Conservation (phyloP, 2,329 filamentous ascomycete genomes). For the Fusarium sp. region DNA sequence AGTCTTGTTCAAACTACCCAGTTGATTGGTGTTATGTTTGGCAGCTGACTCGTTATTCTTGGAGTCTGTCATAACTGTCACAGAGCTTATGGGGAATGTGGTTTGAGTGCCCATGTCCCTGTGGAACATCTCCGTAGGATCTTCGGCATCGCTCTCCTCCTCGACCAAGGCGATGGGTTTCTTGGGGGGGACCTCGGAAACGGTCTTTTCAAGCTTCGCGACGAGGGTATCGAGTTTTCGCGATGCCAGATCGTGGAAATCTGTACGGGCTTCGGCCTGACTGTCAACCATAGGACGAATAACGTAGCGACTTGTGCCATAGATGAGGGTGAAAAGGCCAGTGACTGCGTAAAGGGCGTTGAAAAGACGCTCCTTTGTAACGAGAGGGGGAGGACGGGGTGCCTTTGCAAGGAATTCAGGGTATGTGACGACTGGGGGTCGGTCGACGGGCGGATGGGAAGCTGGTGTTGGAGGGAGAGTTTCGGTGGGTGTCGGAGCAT, state of each 20-base stretch:
- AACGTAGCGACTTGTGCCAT: constrained; percentile 75
- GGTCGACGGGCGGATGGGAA: constrained; percentile 49
- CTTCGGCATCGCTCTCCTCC: constrained; percentile 58
- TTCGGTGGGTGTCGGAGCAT: constrained; percentile 25
- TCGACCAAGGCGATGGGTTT: constrained; percentile 40
- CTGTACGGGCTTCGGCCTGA: constrained; percentile 60
- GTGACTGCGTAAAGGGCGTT: constrained; percentile 67
- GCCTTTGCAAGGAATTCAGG: constrained; percentile 72
- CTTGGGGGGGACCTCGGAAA: constrained; percentile 66
- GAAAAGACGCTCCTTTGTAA: constrained; percentile 66
- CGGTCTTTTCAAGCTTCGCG: constrained; percentile 61
- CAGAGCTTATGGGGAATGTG: constrained; percentile 48
- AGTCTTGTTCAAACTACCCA: constrained; percentile 54
- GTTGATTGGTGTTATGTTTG: constrained; percentile 52
- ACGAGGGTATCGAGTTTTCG: constrained; percentile 57
- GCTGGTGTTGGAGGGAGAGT: constrained; percentile 38
- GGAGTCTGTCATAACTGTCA: constrained; percentile 14
- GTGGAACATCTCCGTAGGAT: constrained; percentile 82
- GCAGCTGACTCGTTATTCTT: constrained; percentile 39
- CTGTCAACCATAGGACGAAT: constrained; percentile 67
- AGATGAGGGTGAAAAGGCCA: constrained; percentile 68
- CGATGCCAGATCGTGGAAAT: constrained; percentile 60
- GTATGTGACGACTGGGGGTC: constrained; percentile 71
- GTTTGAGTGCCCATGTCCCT: constrained; percentile 84
- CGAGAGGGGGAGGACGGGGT: constrained; percentile 64